Evolutionary conservation across 2,329 filamentous ascomycete genomes (phyloP).

Genomic region (Westerdykella aurantiaca): DNA sequence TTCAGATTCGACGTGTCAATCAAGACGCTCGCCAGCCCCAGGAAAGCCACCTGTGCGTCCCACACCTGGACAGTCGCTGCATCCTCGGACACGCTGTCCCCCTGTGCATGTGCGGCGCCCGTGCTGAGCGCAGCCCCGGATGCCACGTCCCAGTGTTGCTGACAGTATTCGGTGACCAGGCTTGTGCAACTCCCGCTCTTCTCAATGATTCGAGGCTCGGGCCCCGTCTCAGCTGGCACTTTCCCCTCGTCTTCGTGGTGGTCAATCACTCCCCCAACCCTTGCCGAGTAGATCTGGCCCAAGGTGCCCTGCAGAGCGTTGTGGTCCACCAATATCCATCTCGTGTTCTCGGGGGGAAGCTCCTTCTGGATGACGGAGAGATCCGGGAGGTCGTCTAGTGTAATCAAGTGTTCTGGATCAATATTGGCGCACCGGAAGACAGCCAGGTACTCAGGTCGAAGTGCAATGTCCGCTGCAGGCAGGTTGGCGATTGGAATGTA

Average conservation of each 20-base stretch:
- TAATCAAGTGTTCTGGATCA: conserved; percentile 58
- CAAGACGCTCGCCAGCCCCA: conserved; percentile 65
- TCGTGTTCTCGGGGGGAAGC: conserved; percentile 52
- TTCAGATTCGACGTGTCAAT: conserved; percentile 66
- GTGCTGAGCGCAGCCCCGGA: conserved; percentile 40
- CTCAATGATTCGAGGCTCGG: conserved; percentile 56
- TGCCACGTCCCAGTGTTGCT: conserved; percentile 51
- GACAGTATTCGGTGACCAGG: conserved; percentile 58
- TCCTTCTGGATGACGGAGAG: conserved; percentile 45
- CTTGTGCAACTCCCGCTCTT: conserved; percentile 69
- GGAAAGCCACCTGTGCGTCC: conserved; percentile 57
- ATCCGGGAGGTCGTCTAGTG: conserved; percentile 52
- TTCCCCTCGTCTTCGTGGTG: conserved; percentile 69
- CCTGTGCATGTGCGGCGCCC: conserved; percentile 37
- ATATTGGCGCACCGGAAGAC: conserved; percentile 59
- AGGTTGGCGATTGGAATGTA: conserved; percentile 73
- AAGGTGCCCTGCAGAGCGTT: conserved; percentile 64
- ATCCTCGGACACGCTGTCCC: conserved; percentile 30
- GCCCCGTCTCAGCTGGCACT: conserved; percentile 45
- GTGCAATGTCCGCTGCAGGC: conserved; percentile 57
- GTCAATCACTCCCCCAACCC: conserved; percentile 64
- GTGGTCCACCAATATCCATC: conserved; percentile 75
- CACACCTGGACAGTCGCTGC: conserved; percentile 34
- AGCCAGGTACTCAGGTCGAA: conserved; percentile 68
- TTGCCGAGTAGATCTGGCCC: conserved; percentile 46